Percentiles rank a stretch among this genome's conserved stretches.
Evolutionary conservation across 768 basidiomycete genomes (phyloP).

Genomic region (Lactifluus echinatus): DNA sequence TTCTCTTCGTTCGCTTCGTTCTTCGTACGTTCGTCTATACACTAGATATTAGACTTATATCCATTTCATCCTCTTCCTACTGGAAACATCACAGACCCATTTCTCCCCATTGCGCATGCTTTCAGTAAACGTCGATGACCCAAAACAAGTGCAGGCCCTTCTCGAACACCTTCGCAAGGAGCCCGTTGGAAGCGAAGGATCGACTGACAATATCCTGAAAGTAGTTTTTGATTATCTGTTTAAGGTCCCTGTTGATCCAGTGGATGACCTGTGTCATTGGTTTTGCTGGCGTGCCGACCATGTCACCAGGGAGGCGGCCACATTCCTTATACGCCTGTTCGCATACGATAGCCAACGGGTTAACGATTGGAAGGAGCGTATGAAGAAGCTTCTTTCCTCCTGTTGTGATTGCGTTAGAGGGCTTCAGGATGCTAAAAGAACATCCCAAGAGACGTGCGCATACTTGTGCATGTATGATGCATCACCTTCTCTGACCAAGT

Average conservation of each 20-base stretch:
- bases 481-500: neutral
- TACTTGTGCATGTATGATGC: neutral
- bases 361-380: constrained; percentile 50
- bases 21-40: neutral
- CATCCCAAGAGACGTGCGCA: constrained; percentile 65
- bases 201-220: constrained; percentile 41
- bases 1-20: no score
- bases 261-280: constrained; percentile 50
- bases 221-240: constrained; percentile 49
- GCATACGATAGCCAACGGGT: constrained; percentile 61
- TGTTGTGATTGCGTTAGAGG: constrained; percentile 68
- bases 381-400: constrained; percentile 45
- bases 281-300: constrained; percentile 60
- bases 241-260: constrained; percentile 30
- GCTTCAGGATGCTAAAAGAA: constrained; percentile 54
- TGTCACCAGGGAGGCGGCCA: constrained; percentile 56
- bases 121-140: neutral
- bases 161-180: constrained; percentile 49
- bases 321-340: constrained; percentile 74
- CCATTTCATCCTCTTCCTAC: neutral
- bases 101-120: neutral
- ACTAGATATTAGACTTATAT: neutral
- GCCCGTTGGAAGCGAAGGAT: constrained; percentile 44
- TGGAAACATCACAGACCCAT: neutral
- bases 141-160: constrained; percentile 35